Percentiles rank a stretch among this genome's conserved stretches.
Conservation (phyloP, 768 basidiomycete species). For the Pleurotus citrinopileatus region DNA sequence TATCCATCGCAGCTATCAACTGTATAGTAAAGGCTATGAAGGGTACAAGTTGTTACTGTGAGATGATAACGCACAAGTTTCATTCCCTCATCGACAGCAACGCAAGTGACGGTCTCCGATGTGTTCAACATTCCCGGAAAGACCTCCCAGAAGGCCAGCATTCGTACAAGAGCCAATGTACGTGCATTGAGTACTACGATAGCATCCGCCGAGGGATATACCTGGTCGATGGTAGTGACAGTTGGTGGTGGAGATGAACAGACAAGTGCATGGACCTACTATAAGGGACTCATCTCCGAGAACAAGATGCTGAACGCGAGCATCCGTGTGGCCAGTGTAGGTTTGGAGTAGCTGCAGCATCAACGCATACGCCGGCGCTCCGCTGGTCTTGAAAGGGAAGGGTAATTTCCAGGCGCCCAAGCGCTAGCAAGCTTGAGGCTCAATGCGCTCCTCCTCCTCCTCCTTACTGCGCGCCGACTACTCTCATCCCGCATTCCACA, state of each 20-base stretch:
- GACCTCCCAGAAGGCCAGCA: conserved; percentile 78
- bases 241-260: neutral
- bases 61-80: conserved; percentile 60
- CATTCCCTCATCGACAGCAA: conserved; percentile 75
- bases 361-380: neutral
- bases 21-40: conserved; percentile 27
- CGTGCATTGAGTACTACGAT: conserved; percentile 73
- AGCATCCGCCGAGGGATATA: conserved; percentile 71
- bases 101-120: conserved; percentile 46
- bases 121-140: conserved; percentile 58
- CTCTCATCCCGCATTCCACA: neutral
- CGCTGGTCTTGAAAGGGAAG: too few species aligned
- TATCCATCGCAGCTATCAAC: conserved; percentile 72
- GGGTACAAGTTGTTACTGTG: conserved; percentile 14
- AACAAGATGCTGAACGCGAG: conserved; percentile 53
- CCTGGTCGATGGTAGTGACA: conserved; percentile 31
- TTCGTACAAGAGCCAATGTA: conserved; percentile 59
- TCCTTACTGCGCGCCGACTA: neutral
- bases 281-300: conserved; percentile 55
- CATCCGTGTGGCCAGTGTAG: conserved; percentile 48
- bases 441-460: neutral
- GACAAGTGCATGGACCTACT: conserved; percentile 37
- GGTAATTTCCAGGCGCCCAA: too few species aligned
- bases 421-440: too few species aligned
- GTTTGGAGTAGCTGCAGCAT: conserved; percentile 41